Conservation (phyloP, 106 monocot species). For the Ottelia alismoides region DNA sequence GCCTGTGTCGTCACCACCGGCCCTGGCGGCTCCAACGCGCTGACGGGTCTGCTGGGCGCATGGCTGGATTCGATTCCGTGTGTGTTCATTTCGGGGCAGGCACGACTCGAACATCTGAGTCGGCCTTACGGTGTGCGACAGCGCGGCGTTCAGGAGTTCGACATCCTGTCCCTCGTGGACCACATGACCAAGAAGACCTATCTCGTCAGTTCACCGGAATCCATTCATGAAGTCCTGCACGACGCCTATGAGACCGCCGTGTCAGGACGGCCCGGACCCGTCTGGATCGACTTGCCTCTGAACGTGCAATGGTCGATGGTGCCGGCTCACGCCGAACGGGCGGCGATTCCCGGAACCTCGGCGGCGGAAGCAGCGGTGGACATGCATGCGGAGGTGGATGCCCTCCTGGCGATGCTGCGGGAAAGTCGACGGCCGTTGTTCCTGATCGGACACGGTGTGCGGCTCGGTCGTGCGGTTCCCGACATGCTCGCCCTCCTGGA, state of each 20-base stretch:
- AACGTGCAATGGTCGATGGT: not conserved
- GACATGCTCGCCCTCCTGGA: not conserved
- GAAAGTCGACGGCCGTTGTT: not conserved
- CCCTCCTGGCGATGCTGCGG: not conserved
- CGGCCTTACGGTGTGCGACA: not conserved
- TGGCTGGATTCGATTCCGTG: not conserved
- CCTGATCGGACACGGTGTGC: not conserved
- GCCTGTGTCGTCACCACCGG: not conserved
- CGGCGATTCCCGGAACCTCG: not conserved
- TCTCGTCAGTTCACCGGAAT: not conserved
- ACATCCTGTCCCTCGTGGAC: not conserved
- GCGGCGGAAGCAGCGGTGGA: not conserved
- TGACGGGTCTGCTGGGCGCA: not conserved
- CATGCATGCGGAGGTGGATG: not conserved
- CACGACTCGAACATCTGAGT: not conserved
- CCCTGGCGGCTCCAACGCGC: not conserved
- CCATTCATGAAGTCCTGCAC: not conserved
- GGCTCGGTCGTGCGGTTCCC: not conserved
- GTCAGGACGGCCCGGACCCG: too few relatives aligned
- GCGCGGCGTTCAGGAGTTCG: not conserved
- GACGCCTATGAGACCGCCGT: not conserved
- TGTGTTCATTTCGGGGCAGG: not conserved
- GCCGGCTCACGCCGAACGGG: not conserved
- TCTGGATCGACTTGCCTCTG: not conserved
- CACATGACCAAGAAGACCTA: not conserved